A percentile compares a stretch with the other conserved stretches of the same genome.
Evolutionary conservation across 1,284 basidiomycete species (phyloP).

Genomic region (Thecaphora frezii): DNA sequence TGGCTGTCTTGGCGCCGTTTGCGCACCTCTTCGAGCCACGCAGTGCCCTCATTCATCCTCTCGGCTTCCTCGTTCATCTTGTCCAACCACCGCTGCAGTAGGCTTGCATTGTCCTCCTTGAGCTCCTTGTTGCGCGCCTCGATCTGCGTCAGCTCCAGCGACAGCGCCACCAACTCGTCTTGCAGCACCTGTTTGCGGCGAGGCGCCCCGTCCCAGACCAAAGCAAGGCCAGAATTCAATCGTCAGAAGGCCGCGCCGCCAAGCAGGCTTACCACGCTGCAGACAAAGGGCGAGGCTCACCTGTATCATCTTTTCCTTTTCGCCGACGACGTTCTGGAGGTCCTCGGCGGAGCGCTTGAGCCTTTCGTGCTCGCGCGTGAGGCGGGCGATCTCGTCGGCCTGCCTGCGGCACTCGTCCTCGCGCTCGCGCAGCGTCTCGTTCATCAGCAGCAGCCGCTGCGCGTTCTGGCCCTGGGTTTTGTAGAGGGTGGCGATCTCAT

Average conservation of each 20-base stretch:
- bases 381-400: constrained; percentile 72
- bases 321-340: constrained; percentile 77
- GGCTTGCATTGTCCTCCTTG: constrained; percentile 86
- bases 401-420: constrained; percentile 78
- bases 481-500: constrained; percentile 89
- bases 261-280: no score
- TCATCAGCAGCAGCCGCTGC: constrained; percentile 85
- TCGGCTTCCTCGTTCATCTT: constrained; percentile 85
- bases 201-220: neutral
- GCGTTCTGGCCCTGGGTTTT: constrained; percentile 95
- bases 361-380: constrained; percentile 71
- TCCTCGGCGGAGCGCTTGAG: constrained; percentile 61
- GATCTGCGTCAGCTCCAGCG: constrained; percentile 77
- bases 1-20: constrained; percentile 4
- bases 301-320: constrained; percentile 79
- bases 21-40: constrained; percentile 36
- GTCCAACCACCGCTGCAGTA: constrained; percentile 70
- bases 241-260: no score
- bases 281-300: no score
- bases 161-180: constrained; percentile 65
- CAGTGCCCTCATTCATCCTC: constrained; percentile 77
- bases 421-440: constrained; percentile 86
- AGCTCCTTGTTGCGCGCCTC: constrained; percentile 82
- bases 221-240: neutral
- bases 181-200: constrained; percentile 72